Evolutionary conservation across 225 moss, liverwort and hornwort species (phyloP).

Genomic region (Marchantia paleacea): DNA sequence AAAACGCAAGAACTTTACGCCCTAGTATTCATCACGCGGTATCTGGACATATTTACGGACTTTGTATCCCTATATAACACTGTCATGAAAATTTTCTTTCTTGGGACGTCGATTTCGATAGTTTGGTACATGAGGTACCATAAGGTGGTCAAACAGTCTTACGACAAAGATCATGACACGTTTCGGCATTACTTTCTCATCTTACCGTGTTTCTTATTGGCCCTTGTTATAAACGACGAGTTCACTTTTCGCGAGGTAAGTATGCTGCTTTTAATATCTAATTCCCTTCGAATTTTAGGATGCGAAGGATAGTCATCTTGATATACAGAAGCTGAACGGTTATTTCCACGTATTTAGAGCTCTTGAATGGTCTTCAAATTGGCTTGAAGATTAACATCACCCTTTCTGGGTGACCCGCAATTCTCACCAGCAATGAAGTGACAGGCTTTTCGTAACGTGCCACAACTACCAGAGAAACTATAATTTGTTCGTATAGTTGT

Average conservation of each 20-base stretch:
- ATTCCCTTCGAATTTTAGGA: neutral
- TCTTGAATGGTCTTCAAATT: neutral
- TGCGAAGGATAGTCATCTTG: neutral
- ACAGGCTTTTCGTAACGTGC: neutral
- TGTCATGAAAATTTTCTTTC: constrained; percentile 84
- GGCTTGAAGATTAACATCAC: neutral
- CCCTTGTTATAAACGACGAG: constrained; percentile 66
- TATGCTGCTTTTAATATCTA: neutral
- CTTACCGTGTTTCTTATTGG: constrained; percentile 69
- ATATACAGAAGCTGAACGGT: neutral
- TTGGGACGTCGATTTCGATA: constrained; percentile 76
- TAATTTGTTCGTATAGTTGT: neutral
- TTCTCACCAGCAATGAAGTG: neutral
- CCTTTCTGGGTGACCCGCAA: neutral
- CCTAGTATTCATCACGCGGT: constrained; percentile 80
- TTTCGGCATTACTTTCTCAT: constrained; percentile 83
- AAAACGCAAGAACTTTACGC: constrained; percentile 97
- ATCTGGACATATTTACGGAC: constrained; percentile 69
- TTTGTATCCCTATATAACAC: constrained; percentile 83
- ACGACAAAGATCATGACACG: constrained; percentile 76
- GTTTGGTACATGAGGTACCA: constrained; percentile 88
- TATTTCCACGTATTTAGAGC: neutral
- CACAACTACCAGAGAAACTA: neutral
- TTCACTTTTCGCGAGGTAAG: constrained; percentile 80
- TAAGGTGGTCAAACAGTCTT: constrained; percentile 67